Conservation (phyloP, 371 early-diverging fungal genomes). For the Coemansia sp. region DNA sequence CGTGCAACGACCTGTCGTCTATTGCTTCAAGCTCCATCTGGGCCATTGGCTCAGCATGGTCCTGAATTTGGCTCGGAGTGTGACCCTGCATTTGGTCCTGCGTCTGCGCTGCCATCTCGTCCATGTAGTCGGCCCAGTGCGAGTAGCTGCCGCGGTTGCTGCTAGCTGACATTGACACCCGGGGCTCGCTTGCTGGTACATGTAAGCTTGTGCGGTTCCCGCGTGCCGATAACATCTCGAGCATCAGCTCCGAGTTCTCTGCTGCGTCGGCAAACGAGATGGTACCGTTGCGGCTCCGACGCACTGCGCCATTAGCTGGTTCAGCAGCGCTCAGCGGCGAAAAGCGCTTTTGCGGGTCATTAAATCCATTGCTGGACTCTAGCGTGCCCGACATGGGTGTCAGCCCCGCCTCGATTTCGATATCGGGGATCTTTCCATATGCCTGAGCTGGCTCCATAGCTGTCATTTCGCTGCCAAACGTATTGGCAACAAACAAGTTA, state of each 20-base stretch:
- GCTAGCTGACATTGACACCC: background rate
- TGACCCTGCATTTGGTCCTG: background rate
- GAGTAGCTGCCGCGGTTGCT: constrained; percentile 23
- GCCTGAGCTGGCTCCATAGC: background rate
- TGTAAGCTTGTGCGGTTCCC: constrained; percentile 5
- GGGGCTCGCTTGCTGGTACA: background rate
- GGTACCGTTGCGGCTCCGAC: constrained; percentile 10
- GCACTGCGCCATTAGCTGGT: background rate
- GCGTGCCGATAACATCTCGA: constrained; percentile 7
- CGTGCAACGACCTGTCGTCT: constrained; percentile 1
- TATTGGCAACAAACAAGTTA: constrained; percentile 1
- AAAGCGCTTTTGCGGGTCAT: background rate
- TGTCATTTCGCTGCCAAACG: background rate
- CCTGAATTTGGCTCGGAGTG: background rate
- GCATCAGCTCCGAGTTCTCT: constrained; percentile 12
- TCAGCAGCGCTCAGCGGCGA: background rate
- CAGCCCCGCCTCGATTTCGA: background rate
- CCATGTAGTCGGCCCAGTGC: constrained; percentile 12
- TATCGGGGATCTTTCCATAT: background rate
- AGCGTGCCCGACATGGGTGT: constrained; percentile 1
- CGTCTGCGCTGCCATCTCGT: background rate
- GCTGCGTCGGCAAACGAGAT: constrained; percentile 9
- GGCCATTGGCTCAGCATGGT: background rate
- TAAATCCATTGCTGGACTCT: background rate
- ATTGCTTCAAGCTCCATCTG: background rate